Conservation (phyloP, 148 eudicot genomes). For the Cornus suecica region DNA sequence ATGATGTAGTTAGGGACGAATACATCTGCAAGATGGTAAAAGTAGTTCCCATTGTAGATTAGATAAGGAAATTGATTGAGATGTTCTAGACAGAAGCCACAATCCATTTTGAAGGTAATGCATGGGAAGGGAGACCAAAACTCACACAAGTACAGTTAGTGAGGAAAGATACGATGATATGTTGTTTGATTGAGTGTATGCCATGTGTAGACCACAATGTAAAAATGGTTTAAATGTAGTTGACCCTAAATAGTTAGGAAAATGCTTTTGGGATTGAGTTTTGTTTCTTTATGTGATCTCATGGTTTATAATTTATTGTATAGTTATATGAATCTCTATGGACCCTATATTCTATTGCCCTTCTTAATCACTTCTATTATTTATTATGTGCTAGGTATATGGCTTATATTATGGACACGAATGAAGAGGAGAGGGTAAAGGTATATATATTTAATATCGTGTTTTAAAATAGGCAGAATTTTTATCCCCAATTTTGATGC, state of each 20-base stretch:
- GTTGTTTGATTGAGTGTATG: too few relatives aligned
- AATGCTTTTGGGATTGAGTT: neutral
- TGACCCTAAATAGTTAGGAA: neutral
- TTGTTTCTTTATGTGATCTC: neutral
- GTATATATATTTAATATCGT: slow-evolving; percentile 29
- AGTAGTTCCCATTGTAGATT: too few relatives aligned
- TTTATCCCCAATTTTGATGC: neutral
- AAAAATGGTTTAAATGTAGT: too few relatives aligned
- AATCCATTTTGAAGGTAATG: too few relatives aligned
- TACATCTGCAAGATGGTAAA: too few relatives aligned
- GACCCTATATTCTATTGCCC: neutral
- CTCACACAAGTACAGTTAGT: too few relatives aligned
- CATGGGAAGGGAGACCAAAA: too few relatives aligned
- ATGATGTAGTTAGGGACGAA: too few relatives aligned
- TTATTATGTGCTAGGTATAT: slow-evolving; percentile 59
- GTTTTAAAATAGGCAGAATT: neutral
- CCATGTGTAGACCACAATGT: too few relatives aligned
- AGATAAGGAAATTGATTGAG: too few relatives aligned
- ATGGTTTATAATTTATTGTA: neutral
- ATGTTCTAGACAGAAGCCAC: too few relatives aligned
- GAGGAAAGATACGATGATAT: too few relatives aligned
- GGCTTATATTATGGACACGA: slow-evolving; percentile 99
- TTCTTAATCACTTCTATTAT: neutral
- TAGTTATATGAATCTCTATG: neutral
- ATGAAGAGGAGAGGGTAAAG: slow-evolving; percentile 95